A percentile compares a stretch with the other conserved stretches of the same genome.
Conservation (phyloP, 305 asterid genomes). For the Ajuga reptans region DNA sequence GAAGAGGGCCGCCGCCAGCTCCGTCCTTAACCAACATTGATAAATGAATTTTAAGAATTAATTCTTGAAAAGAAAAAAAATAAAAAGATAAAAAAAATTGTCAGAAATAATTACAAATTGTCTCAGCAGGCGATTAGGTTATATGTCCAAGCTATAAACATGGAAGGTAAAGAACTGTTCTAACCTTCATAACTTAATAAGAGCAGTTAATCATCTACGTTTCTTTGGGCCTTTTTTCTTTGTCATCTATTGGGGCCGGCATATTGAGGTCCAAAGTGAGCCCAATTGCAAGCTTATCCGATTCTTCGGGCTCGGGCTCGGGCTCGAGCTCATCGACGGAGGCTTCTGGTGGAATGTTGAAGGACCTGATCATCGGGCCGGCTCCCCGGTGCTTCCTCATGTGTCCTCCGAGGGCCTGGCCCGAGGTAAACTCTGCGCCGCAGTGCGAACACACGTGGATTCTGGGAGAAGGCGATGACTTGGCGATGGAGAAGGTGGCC, state of each 20-base stretch:
- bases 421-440: slow-evolving; percentile 80
- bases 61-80: too few relatives aligned
- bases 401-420: slow-evolving; percentile 94
- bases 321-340: slow-evolving; percentile 15
- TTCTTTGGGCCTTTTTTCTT: slow-evolving; percentile 15
- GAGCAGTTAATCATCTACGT: slow-evolving; percentile 3
- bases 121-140: not conserved
- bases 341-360: slow-evolving; percentile 22
- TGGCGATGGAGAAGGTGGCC: slow-evolving; percentile 11
- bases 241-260: slow-evolving; percentile 28
- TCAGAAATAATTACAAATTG: too few relatives aligned
- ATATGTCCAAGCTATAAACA: not conserved
- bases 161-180: not conserved
- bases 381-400: slow-evolving; percentile 76
- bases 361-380: slow-evolving; percentile 23
- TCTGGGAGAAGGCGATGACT: slow-evolving; percentile 35
- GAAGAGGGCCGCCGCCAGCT: too few relatives aligned
- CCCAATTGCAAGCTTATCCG: slow-evolving; percentile 23
- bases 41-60: too few relatives aligned
- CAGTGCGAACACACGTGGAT: slow-evolving; percentile 75
- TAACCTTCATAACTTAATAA: slow-evolving; percentile 16
- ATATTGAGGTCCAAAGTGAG: slow-evolving; percentile 72
- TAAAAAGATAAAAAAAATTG: too few relatives aligned
- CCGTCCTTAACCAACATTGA: too few relatives aligned
- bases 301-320: slow-evolving; percentile 10